These are phyloP conservation scores for Thelephora terrestris DNA, from an alignment of 1,284 basidiomycete genomes.

Conservation along the genomic window DNA sequence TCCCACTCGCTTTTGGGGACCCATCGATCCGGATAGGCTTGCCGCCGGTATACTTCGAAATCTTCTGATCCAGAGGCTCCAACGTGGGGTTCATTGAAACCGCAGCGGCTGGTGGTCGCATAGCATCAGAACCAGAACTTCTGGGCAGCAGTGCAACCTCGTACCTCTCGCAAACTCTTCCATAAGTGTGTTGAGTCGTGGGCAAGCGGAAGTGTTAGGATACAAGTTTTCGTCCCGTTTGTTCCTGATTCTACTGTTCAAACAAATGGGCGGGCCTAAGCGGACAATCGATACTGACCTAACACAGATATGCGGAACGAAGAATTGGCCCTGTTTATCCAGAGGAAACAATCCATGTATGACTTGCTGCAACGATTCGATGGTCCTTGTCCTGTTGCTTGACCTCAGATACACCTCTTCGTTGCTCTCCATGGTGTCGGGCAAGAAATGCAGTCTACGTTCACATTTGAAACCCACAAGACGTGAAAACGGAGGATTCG, in stretches of 20 bases:
- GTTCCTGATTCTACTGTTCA: conserved; percentile 32
- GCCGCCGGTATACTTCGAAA: conserved; percentile 62
- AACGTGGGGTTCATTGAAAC: conserved; percentile 56
- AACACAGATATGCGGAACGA: conserved; percentile 33
- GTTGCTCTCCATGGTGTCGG: conserved; percentile 35
- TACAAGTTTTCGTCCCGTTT: conserved; percentile 66
- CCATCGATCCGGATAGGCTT: conserved; percentile 67
- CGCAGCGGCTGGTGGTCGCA: conserved; percentile 43
- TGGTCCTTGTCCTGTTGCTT: conserved; percentile 70
- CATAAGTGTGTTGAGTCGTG: conserved; percentile 53
- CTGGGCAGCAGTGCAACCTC: background rate
- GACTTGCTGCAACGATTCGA: conserved; percentile 68
- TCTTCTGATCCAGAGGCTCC: conserved; percentile 48
- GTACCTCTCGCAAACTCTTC: conserved; percentile 53
- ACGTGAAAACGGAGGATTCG: conserved; percentile 9
- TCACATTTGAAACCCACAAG: background rate
- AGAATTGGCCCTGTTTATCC: conserved; percentile 32
- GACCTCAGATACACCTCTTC: conserved; percentile 47
- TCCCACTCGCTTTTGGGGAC: conserved; percentile 65
- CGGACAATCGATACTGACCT: too few relatives aligned
- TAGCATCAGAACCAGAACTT: conserved; percentile 1
- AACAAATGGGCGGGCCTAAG: too few relatives aligned
- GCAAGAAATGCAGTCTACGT: conserved; percentile 53
- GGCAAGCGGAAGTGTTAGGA: conserved; percentile 59
- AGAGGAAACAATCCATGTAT: conserved; percentile 63